Evolutionary conservation across 2,329 filamentous ascomycete genomes (phyloP).

Genomic region (Trichoderma brevicompactum): DNA sequence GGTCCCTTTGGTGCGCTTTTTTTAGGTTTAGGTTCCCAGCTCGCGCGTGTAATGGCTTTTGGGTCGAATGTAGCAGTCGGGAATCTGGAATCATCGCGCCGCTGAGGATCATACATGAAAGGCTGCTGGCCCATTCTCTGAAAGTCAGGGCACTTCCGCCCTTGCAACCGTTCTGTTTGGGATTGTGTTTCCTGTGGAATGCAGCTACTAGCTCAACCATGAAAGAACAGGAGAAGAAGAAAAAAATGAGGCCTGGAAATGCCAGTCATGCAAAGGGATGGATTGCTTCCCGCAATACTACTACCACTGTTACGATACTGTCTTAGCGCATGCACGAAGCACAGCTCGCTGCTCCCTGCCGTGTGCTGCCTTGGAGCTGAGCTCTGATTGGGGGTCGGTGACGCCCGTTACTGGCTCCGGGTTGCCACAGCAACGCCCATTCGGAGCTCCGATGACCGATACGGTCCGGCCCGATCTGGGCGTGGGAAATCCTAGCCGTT

Average conservation of each 20-base stretch:
- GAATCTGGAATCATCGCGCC: constrained; percentile 56
- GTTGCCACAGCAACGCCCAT: constrained; percentile 20
- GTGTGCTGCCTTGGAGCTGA: not conserved
- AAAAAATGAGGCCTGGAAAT: not conserved
- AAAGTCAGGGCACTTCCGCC: constrained; percentile 12
- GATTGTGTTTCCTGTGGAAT: constrained; percentile 9
- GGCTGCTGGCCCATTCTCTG: constrained; percentile 52
- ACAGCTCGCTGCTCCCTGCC: constrained; percentile 5
- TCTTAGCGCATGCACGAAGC: constrained; percentile 2
- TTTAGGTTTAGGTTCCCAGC: constrained; percentile 66
- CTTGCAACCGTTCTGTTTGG: constrained; percentile 5
- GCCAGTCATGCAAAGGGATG: constrained; percentile 17
- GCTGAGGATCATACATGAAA: constrained; percentile 71
- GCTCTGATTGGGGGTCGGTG: constrained; percentile 12
- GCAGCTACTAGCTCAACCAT: not conserved
- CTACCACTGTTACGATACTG: not conserved
- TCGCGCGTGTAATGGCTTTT: constrained; percentile 81
- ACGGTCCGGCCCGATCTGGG: constrained; percentile 14
- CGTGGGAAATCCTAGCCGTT: constrained; percentile 6
- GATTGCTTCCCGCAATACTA: constrained; percentile 3
- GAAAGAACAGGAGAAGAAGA: not conserved
- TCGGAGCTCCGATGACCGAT: constrained; percentile 26
- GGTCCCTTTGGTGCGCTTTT: constrained; percentile 74
- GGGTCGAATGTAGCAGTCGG: constrained; percentile 74
- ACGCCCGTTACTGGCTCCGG: constrained; percentile 1